A percentile compares a stretch with the other conserved stretches of the same genome.
These are phyloP conservation scores for Cavenderia fasciculata DNA, from an alignment of 78 protist species.

Conservation along the genomic window DNA sequence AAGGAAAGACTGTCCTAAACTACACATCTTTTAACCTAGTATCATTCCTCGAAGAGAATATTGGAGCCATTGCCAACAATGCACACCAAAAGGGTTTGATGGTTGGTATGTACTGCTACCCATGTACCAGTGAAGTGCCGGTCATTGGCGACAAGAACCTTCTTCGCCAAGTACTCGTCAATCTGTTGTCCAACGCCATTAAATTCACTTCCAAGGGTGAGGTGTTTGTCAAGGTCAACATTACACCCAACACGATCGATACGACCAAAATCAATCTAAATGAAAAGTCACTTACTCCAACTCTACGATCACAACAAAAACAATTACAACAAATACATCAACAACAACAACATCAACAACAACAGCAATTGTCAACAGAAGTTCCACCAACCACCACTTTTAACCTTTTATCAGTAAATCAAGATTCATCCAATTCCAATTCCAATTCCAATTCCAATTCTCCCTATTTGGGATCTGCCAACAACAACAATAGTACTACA, in stretches of 20 bases:
- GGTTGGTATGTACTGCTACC: slow-evolving; percentile 7
- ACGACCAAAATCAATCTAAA: too few relatives aligned
- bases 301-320: too few relatives aligned
- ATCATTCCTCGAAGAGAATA: slow-evolving; percentile 33
- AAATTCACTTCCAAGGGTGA: slow-evolving; percentile 25
- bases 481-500: too few relatives aligned
- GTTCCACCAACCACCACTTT: too few relatives aligned
- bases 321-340: too few relatives aligned
- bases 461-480: too few relatives aligned
- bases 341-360: too few relatives aligned
- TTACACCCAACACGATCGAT: neutral
- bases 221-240: neutral
- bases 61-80: slow-evolving; percentile 31
- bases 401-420: too few relatives aligned
- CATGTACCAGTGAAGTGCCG: slow-evolving; percentile 5
- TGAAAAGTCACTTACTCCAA: too few relatives aligned
- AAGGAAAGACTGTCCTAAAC: slow-evolving; percentile 21
- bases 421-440: too few relatives aligned
- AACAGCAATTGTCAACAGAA: too few relatives aligned
- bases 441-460: too few relatives aligned
- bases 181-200: slow-evolving; percentile 39
- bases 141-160: slow-evolving; percentile 26
- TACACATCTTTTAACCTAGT: slow-evolving; percentile 14
- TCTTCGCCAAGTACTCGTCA: slow-evolving; percentile 29
- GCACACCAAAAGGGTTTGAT: slow-evolving; percentile 53